Evolutionary conservation across 805 yeast genomes (phyloP).

Genomic region (Nakazawaea sp.): DNA sequence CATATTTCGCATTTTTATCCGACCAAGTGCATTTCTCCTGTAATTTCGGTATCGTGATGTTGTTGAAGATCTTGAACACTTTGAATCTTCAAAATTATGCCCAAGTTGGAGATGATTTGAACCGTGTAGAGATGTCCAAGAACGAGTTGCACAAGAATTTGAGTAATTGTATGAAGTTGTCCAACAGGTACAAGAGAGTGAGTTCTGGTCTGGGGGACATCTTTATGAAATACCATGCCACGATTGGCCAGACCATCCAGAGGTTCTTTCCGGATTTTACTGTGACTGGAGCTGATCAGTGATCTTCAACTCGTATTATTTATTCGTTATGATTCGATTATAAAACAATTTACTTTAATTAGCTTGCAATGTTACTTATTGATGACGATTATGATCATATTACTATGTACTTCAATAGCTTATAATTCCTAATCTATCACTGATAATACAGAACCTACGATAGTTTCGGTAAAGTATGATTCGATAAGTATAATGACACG

Average conservation of each 20-base stretch:
- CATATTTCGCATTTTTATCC: constrained; percentile 62
- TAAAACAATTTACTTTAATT: no score
- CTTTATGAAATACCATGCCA: constrained; percentile 10
- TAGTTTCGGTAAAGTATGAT: no score
- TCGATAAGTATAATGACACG: no score
- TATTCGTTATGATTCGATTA: no score
- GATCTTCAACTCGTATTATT: no score
- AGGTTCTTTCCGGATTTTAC: constrained; percentile 10
- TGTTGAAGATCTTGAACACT: constrained; percentile 23
- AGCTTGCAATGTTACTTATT: no score
- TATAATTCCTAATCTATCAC: no score
- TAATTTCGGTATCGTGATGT: constrained; percentile 32
- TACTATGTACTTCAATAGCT: no score
- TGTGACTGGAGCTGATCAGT: neutral
- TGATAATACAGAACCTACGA: no score
- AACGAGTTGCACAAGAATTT: constrained; percentile 13
- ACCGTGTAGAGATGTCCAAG: constrained; percentile 11
- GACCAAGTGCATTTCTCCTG: constrained; percentile 60
- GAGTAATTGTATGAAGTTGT: constrained; percentile 9
- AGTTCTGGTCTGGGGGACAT: constrained; percentile 14
- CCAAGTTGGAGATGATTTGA: constrained; percentile 6
- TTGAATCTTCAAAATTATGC: constrained; percentile 4
- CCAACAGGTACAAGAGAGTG: constrained; percentile 12
- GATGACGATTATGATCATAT: no score
- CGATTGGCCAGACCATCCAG: constrained; percentile 10